Conservation (phyloP, 768 basidiomycete genomes). For the Suillus tomentosus region DNA sequence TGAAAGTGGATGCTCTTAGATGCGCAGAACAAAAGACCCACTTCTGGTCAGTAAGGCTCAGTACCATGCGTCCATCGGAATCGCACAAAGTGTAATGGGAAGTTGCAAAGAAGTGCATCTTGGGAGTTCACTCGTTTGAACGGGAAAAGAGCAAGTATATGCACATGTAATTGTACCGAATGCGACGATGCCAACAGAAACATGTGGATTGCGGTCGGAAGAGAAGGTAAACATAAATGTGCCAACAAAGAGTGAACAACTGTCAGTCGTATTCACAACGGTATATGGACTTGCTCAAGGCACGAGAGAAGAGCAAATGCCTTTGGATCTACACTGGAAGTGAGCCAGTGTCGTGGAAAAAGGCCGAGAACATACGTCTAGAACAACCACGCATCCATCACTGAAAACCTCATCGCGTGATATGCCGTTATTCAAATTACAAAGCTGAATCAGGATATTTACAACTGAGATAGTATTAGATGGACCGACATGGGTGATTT, state of each 20-base stretch:
- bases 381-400: conserved; percentile 82
- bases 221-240: too few species aligned
- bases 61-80: too few species aligned
- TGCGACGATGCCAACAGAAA: neutral
- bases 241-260: conserved; percentile 9
- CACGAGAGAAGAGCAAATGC: conserved; percentile 76
- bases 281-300: conserved; percentile 61
- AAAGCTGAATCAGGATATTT: too few species aligned
- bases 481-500: too few species aligned
- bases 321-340: conserved; percentile 51
- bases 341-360: conserved; percentile 9
- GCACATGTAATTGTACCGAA: neutral
- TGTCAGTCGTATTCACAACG: neutral
- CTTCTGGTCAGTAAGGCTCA: too few species aligned
- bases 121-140: neutral
- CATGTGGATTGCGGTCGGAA: neutral
- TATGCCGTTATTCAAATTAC: too few species aligned
- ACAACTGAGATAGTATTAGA: too few species aligned
- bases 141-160: neutral
- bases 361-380: conserved; percentile 55
- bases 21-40: too few species aligned
- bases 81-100: too few species aligned
- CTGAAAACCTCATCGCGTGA: too few species aligned
- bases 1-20: too few species aligned
- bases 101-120: too few species aligned